Evolutionary conservation across 225 moss, liverwort and hornwort species (phyloP).

Genomic region (Straminergon stramineum): DNA sequence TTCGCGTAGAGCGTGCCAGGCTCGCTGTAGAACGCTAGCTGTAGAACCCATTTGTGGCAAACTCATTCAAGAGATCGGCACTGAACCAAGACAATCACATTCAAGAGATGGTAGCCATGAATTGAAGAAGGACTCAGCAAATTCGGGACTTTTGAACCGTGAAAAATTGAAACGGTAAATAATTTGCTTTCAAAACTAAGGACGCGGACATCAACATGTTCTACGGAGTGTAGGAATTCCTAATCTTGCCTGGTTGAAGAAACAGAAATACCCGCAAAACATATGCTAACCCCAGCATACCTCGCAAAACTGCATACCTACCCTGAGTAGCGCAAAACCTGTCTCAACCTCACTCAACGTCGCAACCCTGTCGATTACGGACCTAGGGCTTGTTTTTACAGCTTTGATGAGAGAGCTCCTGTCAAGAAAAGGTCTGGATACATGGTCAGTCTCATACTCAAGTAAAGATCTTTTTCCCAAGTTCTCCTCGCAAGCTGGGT

Average conservation of each 20-base stretch:
- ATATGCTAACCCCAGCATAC: not conserved
- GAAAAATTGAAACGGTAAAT: not conserved
- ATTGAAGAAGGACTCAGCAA: not conserved
- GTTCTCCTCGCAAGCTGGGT: slow-evolving; percentile 20
- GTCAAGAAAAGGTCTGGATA: slow-evolving; percentile 9
- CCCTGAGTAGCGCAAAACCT: not conserved
- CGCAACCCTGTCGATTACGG: not conserved
- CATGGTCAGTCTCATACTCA: slow-evolving; percentile 39
- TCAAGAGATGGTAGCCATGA: not conserved
- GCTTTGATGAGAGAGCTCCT: not conserved
- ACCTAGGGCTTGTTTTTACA: not conserved
- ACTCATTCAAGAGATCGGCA: not conserved
- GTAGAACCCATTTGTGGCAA: slow-evolving; percentile 15
- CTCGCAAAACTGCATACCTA: not conserved
- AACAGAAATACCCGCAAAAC: not conserved
- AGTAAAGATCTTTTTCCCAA: slow-evolving; percentile 34
- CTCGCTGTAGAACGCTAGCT: not conserved
- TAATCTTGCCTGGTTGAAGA: not conserved
- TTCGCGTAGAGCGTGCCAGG: slow-evolving; percentile 7
- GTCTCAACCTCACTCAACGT: not conserved
- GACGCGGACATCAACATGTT: not conserved
- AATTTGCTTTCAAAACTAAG: not conserved
- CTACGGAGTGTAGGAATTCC: not conserved
- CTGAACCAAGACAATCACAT: not conserved
- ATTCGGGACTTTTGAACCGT: not conserved